Evolutionary conservation across 305 asterid genomes (phyloP), one percentile per base, ranked within the genome.

Genomic region (Solanum hybrid): DNA sequence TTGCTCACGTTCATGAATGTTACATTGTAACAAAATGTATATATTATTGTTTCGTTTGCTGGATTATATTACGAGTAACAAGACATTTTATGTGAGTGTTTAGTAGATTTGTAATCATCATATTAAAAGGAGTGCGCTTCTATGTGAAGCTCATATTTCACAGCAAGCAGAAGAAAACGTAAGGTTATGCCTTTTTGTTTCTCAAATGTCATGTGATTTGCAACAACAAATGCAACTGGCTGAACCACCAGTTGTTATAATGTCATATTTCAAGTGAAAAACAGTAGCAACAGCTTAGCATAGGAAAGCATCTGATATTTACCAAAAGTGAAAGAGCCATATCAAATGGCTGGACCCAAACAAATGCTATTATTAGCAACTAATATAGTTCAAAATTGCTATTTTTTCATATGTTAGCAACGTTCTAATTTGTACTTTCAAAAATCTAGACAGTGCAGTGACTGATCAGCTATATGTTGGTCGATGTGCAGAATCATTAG

Each of bases 211-310:
- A 83, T 83, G 28, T 20, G 71, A 61, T 81, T 20, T 3, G 11
- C 10, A 14, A 57, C 76, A 69, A 67, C 74, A 67, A 67, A n/a
- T 67, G 74, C 24, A 28, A 76, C 22, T 18, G 22, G 42, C 37
- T 76, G 73, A 91, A 86, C 89, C 31, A 78, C 88, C 87, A 86
- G 86, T 20, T 31, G 92, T 86, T 89, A 89, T 34, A 28, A 76
- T 83, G 69, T 78, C 87, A 78, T 77, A 37, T 80, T 75, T 37
- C 88, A 64, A 31, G 18, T 51, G 83, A 18, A 13, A 75, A 12
- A 10, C 14, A 20, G 37, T 69, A 4, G 61, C 31, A 69, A 29
- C 86, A 8, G 69, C 34, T 5, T 28, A n/a, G 80, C 79, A 14
- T 34, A 36, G 24, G 12, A 61, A 14, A 40, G 40, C 71, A 26